phyloP scores from a whole-genome alignment of 306 rosid genomes.

The Fragaria ananassa region DNA sequence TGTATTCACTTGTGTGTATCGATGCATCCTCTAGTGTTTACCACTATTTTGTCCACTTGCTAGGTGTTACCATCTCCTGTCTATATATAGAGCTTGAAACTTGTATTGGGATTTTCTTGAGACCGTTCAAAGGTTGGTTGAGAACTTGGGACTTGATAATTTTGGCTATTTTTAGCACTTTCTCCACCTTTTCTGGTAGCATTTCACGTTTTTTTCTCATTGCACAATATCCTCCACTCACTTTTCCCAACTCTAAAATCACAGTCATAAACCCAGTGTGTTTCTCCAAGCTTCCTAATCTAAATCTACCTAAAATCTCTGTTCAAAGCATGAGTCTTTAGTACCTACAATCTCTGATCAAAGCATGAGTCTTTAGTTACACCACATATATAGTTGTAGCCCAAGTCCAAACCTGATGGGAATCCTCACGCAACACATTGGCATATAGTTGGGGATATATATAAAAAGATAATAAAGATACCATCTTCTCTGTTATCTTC shows the following conservation, averaged over 20 bases:
- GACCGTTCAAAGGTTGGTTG: background rate
- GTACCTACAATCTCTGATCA: background rate
- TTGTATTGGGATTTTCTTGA: background rate
- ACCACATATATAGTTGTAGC: background rate
- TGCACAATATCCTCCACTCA: background rate
- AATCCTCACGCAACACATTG: background rate
- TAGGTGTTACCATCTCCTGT: background rate
- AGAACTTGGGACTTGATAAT: background rate
- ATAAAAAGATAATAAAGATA: background rate
- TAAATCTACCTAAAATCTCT: background rate
- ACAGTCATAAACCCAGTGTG: background rate
- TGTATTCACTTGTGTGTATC: background rate
- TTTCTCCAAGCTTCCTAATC: background rate
- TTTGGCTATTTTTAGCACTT: conserved; percentile 1
- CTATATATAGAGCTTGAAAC: background rate
- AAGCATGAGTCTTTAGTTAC: background rate
- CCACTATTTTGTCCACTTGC: conserved; percentile 6
- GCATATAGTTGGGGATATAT: background rate
- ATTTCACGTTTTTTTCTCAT: background rate
- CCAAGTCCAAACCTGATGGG: background rate
- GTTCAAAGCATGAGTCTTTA: no score
- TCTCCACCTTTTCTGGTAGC: background rate
- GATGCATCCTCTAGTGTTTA: background rate
- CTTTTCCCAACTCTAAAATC: background rate
- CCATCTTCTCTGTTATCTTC: background rate